Base-by-base conservation (phyloP, 371 early-diverging fungal genomes). In the Rhizopus stolonifer region DNA sequence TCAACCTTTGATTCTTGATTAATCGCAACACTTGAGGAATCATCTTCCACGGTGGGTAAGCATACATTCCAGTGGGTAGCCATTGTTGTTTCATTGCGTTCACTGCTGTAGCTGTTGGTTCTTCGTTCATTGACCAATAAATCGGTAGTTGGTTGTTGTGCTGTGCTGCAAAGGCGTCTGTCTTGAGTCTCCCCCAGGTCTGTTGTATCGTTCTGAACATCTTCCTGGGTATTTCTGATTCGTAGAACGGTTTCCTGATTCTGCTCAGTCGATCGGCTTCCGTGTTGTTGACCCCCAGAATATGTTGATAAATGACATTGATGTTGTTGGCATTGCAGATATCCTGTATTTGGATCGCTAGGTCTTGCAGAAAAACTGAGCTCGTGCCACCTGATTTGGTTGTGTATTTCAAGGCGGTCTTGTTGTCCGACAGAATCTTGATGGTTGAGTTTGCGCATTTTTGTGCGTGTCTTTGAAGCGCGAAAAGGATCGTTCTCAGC, bases 151-250 rank as follows among this genome's bases (percentile, higher is more conserved):
- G 46, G 24, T 62, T n/a, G 43, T 52, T 68, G 46, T 51, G 46
- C n/a, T 49, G 21, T 1, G 62, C 33, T 10, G 69, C 72, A 48
- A 75, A 75, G n/a, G 60, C 59, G 38, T 75, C 72, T n/a, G 71
- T 44, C 25, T 3, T 54, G 21, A 53, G 1, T 31, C 13, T 36
- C 34, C 47, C 54, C 57, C 44, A 49, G 45, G 17, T 22, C 38
- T 15, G 38, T 19, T n/a, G 26, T 14, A 59, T 54, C 26, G 14
- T 5, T n/a, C 56, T 11, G 25, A 61, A 61, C 13, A 31, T 11
- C 11, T 17, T 29, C 9, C 3, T 34, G 25, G 50, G 65, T 1
- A 58, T 39, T 31, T 19, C 26, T 26, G 50, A 40, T 43, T 58
- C 54, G 56, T 67, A 52, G 0, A 66, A 3, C 2, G 49, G 56